Evolutionary conservation across 345 rosid genomes (phyloP).

Genomic region (Clausena lansium): DNA sequence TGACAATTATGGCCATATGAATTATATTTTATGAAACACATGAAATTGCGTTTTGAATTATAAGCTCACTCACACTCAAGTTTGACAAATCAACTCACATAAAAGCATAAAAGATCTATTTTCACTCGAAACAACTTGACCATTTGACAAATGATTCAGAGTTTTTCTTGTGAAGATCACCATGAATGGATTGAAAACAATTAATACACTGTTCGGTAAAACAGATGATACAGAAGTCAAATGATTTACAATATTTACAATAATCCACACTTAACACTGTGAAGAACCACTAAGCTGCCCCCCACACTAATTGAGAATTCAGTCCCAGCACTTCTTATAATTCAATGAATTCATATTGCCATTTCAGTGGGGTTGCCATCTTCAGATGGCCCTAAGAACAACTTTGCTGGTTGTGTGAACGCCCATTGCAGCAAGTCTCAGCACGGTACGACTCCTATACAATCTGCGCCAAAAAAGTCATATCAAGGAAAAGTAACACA

Average conservation of each 20-base stretch:
- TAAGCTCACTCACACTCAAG: no score
- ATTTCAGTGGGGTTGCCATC: conserved; percentile 7
- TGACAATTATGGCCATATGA: no score
- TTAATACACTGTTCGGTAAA: background rate
- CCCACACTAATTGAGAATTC: background rate
- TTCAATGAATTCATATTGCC: conserved; percentile 2
- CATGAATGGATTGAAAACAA: background rate
- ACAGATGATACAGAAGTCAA: background rate
- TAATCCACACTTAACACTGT: background rate
- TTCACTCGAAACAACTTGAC: background rate
- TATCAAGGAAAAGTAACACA: background rate
- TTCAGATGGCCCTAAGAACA: conserved; percentile 63
- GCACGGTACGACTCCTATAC: conserved; percentile 53
- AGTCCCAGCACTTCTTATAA: background rate
- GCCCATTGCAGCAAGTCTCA: conserved; percentile 76
- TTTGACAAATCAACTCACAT: background rate
- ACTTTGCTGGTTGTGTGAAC: conserved; percentile 63
- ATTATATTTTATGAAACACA: no score
- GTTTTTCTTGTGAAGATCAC: background rate
- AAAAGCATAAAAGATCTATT: background rate
- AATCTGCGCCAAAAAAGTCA: conserved; percentile 41
- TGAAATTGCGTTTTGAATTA: no score
- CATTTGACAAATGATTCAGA: background rate
- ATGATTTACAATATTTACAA: conserved; percentile 34
- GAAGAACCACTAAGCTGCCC: background rate